Evolutionary conservation across 306 rosid genomes (phyloP).

Genomic region (Ormosia emarginata): DNA sequence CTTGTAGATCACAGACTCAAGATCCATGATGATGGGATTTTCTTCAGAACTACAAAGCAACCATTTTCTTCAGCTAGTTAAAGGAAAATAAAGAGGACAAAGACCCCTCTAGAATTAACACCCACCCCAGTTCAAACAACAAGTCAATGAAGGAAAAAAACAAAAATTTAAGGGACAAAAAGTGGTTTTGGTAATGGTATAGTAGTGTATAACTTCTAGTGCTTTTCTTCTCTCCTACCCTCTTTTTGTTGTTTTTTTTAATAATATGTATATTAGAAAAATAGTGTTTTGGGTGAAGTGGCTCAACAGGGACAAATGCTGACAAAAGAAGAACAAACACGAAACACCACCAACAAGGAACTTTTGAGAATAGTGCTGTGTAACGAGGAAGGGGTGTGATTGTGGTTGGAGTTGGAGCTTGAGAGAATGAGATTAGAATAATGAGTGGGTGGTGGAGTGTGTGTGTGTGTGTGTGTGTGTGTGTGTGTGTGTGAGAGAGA

Average conservation of each 20-base stretch:
- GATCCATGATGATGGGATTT: conserved; percentile 55
- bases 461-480: neutral
- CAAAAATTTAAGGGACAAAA: conserved; percentile 10
- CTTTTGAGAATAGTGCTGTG: conserved; percentile 24
- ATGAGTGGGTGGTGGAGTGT: conserved; percentile 25
- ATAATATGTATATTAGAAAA: neutral
- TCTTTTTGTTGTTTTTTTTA: neutral
- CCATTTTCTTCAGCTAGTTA: conserved; percentile 32
- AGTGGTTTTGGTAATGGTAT: conserved; percentile 29
- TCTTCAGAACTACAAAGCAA: conserved; percentile 26
- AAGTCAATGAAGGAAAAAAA: conserved; percentile 19
- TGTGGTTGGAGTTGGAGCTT: conserved; percentile 28
- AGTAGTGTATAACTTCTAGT: neutral
- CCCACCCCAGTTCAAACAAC: conserved; percentile 41
- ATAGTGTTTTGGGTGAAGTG: neutral
- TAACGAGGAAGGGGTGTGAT: conserved; percentile 25
- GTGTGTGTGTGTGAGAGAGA: neutral
- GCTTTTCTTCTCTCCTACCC: neutral
- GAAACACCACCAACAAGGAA: conserved; percentile 36
- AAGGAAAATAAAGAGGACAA: conserved; percentile 18
- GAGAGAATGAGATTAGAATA: conserved; percentile 33
- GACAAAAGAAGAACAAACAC: conserved; percentile 53
- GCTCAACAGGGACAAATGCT: conserved; percentile 44
- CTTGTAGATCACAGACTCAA: conserved; percentile 53
- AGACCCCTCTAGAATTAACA: conserved; percentile 32